These are phyloP conservation scores for Vitis hybrid DNA, from an alignment of 177 flowering plant species.

Conservation along the genomic window DNA sequence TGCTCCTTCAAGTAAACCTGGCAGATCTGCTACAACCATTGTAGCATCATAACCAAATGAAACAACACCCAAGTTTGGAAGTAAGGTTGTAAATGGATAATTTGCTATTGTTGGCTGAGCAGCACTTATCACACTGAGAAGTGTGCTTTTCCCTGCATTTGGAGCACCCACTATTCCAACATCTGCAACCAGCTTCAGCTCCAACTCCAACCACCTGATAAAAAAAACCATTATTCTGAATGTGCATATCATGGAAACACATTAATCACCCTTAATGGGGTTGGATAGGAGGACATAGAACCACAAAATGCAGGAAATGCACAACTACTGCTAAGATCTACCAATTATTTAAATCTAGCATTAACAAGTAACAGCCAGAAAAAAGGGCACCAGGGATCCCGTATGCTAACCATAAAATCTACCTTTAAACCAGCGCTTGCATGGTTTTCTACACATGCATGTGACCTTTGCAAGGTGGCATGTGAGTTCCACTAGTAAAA, in stretches of 20 bases:
- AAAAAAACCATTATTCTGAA: constrained; percentile 21
- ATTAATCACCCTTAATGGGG: no score
- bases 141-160: constrained; percentile 98
- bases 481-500: no score
- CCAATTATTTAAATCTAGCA: no score
- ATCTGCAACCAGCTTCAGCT: constrained; percentile 95
- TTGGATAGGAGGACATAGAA: no score
- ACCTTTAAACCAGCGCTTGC: no score
- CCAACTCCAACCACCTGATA: constrained; percentile 95
- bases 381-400: no score
- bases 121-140: constrained; percentile 86
- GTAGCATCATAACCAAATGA: constrained; percentile 86
- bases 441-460: no score
- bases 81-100: constrained; percentile 94
- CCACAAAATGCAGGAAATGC: no score
- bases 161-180: constrained; percentile 99
- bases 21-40: constrained; percentile 93
- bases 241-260: background rate
- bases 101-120: constrained; percentile 93
- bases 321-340: no score
- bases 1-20: constrained; percentile 99
- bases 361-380: no score
- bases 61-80: constrained; percentile 94
- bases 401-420: no score
- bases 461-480: no score